Conservation (phyloP, 371 early-diverging fungal genomes). For the Dinochytrium kinnereticum region DNA sequence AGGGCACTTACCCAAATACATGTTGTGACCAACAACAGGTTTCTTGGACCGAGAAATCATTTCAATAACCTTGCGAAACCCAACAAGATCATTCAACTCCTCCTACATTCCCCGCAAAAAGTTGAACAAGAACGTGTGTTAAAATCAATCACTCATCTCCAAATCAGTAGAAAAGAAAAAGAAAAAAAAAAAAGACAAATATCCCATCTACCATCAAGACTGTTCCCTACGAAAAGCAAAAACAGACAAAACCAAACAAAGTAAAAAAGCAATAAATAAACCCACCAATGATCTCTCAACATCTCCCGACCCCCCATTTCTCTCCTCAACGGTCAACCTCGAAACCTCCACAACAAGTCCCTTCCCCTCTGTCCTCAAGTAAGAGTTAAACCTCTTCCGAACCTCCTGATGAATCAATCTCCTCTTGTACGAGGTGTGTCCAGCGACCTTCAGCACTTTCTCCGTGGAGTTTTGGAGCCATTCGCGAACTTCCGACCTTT, state of each 20-base stretch:
- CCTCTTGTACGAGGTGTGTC: conserved; percentile 63
- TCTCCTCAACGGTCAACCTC: conserved; percentile 53
- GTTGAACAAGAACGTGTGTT: conserved; percentile 22
- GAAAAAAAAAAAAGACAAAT: too few relatives aligned
- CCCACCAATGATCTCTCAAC: neutral
- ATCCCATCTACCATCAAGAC: too few relatives aligned
- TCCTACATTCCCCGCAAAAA: conserved; percentile 47
- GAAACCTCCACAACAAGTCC: conserved; percentile 51
- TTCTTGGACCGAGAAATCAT: conserved; percentile 69
- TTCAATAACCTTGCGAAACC: conserved; percentile 82
- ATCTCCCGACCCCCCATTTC: conserved; percentile 15
- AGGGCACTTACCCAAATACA: conserved; percentile 58
- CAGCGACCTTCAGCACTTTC: conserved; percentile 35
- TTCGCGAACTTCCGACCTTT: conserved; percentile 49
- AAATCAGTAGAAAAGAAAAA: too few relatives aligned
- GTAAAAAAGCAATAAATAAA: neutral
- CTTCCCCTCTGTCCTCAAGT: conserved; percentile 57
- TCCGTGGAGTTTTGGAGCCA: conserved; percentile 58
- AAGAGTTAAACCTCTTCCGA: conserved; percentile 52
- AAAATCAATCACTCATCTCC: too few relatives aligned
- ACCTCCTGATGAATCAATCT: conserved; percentile 75
- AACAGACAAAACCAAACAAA: neutral
- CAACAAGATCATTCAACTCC: conserved; percentile 67
- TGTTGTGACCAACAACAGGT: conserved; percentile 84
- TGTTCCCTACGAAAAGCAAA: conserved; percentile 31